Percentiles rank a stretch among this genome's conserved stretches.
These are phyloP conservation scores for Monoraphidium neglectum DNA, from an alignment of 139 green algal genomes.

Conservation along the genomic window DNA sequence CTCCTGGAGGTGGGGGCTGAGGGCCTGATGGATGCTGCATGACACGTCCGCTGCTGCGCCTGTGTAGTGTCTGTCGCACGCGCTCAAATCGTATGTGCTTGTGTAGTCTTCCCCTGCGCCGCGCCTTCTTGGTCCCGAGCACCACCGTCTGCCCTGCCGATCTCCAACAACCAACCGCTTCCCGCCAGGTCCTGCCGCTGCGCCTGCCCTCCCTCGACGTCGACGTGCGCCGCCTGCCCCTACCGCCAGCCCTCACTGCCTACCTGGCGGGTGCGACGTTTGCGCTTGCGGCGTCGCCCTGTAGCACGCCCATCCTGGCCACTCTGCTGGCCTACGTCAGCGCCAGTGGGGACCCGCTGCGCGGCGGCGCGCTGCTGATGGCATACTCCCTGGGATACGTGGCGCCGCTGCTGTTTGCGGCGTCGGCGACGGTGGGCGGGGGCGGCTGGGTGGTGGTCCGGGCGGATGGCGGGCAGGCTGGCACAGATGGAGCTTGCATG, in stretches of 20 bases:
- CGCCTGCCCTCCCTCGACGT: conserved; percentile 81
- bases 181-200: conserved; percentile 68
- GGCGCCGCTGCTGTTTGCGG: conserved; percentile 88
- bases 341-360: conserved; percentile 57
- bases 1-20: conserved; percentile 75
- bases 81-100: background rate
- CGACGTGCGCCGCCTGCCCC: conserved; percentile 57
- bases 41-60: background rate
- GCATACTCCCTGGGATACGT: conserved; percentile 94
- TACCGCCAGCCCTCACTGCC: conserved; percentile 63
- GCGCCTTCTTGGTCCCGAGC: background rate
- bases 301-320: conserved; percentile 94
- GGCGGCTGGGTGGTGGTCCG: too few species aligned
- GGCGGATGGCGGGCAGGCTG: too few species aligned
- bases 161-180: background rate
- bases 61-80: background rate
- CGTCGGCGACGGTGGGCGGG: conserved; percentile 73
- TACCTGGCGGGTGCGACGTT: conserved; percentile 94
- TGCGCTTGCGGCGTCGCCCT: conserved; percentile 94
- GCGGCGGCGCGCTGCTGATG: conserved; percentile 85
- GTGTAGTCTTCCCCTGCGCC: background rate
- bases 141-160: background rate
- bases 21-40: background rate
- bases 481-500: too few species aligned
- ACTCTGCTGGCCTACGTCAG: conserved; percentile 93